phyloP scores from a whole-genome alignment of 108 stramenopile species.

The Schizochytrium sp. region DNA sequence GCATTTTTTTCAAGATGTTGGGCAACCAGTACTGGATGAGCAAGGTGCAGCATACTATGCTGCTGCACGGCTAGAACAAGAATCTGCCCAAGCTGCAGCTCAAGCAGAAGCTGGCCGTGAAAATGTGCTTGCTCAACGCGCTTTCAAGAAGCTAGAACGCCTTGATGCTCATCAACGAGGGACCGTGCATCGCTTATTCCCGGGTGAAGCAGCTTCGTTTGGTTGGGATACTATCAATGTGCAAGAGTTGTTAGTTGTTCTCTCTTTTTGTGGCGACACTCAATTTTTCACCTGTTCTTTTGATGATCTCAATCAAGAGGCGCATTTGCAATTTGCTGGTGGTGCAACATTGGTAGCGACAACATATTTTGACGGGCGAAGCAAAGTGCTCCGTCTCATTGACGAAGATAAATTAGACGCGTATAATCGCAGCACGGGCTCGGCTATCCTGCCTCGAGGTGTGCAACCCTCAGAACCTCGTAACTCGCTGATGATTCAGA shows the following conservation, averaged over 20 bases:
- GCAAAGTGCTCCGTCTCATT: slow-evolving; percentile 13
- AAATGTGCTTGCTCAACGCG: not conserved
- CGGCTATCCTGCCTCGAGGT: not conserved
- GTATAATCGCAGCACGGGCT: not conserved
- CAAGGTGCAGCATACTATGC: not conserved
- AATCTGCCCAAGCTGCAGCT: not conserved
- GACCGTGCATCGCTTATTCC: not conserved
- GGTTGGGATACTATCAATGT: slow-evolving; percentile 39
- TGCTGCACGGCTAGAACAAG: not conserved
- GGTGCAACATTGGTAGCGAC: not conserved
- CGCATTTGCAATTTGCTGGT: not conserved
- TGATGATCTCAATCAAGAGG: slow-evolving; percentile 6
- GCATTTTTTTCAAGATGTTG: slow-evolving; percentile 23
- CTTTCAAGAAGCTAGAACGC: not conserved
- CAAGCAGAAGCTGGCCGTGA: not conserved
- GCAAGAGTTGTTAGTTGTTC: not conserved
- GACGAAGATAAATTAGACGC: not conserved
- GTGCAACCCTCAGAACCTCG: not conserved
- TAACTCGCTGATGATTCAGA: not conserved
- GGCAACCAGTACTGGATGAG: not conserved
- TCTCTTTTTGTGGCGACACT: slow-evolving; percentile 29
- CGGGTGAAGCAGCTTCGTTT: not conserved
- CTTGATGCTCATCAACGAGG: not conserved
- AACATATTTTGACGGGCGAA: slow-evolving; percentile 25
- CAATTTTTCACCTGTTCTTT: not conserved